phyloP scores from a whole-genome alignment of 2,329 filamentous ascomycete genomes.

The Lasiodiplodia theobromae region DNA sequence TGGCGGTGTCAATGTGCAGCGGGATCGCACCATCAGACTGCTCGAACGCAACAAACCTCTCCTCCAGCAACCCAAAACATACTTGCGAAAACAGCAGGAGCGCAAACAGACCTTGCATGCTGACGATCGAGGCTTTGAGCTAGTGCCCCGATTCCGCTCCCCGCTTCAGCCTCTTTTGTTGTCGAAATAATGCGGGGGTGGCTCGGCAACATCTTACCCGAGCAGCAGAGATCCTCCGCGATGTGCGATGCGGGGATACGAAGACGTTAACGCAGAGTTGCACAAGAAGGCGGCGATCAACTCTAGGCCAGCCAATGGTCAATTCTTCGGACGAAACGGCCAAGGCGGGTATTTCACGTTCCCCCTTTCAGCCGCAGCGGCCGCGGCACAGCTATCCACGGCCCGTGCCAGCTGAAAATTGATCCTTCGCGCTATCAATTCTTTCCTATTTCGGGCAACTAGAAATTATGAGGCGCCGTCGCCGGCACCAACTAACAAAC shows the following conservation, averaged over 20 bases:
- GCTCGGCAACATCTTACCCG: neutral
- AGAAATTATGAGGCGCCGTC: too few relatives aligned
- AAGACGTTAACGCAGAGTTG: too few relatives aligned
- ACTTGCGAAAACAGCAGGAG: neutral
- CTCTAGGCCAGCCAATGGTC: too few relatives aligned
- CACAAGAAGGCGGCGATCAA: too few relatives aligned
- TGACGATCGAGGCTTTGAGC: neutral
- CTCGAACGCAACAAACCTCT: neutral
- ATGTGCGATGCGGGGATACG: too few relatives aligned
- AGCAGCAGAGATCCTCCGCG: neutral
- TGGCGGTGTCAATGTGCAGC: neutral
- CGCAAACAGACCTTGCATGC: neutral
- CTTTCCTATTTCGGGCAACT: too few relatives aligned
- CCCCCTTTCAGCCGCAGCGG: too few relatives aligned
- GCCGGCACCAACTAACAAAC: too few relatives aligned
- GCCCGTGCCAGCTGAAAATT: too few relatives aligned
- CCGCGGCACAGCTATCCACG: too few relatives aligned
- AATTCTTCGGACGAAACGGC: accelerated
- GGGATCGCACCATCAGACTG: neutral
- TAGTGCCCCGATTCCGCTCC: neutral
- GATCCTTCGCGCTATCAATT: too few relatives aligned
- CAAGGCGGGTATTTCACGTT: too few relatives aligned
- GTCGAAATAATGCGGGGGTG: neutral
- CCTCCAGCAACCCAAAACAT: neutral
- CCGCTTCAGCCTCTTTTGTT: neutral